Conservation (phyloP, 2,329 filamentous ascomycete species). For the Epicoccum nigrum region DNA sequence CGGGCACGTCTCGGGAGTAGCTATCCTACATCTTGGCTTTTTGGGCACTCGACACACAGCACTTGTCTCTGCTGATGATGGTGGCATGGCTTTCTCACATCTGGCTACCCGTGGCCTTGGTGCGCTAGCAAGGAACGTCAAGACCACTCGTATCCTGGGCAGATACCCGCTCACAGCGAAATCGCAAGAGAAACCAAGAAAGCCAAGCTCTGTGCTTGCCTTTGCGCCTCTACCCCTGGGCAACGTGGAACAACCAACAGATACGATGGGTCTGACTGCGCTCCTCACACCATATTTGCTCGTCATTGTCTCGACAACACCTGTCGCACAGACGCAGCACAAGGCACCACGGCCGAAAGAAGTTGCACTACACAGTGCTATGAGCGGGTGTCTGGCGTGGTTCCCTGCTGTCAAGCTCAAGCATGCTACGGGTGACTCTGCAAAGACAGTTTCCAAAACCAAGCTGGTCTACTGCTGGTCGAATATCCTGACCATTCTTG, state of each 20-base stretch:
- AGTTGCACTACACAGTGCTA: constrained; percentile 82
- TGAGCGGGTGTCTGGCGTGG: constrained; percentile 95
- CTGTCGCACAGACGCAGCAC: constrained; percentile 93
- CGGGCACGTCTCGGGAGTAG: constrained; percentile 78
- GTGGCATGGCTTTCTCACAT: constrained; percentile 98
- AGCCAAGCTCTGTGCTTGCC: constrained; percentile 92
- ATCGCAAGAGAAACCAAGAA: constrained; percentile 70
- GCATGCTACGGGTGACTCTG: constrained; percentile 68
- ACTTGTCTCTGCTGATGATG: constrained; percentile 90
- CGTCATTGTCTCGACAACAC: constrained; percentile 96
- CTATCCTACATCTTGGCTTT: constrained; percentile 91
- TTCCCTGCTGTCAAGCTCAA: constrained; percentile 96
- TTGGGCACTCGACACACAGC: constrained; percentile 92
- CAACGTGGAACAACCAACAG: constrained; percentile 89
- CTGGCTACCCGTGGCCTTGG: constrained; percentile 90
- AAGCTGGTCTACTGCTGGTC: constrained; percentile 99
- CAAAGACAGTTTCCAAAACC: constrained; percentile 73
- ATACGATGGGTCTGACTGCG: constrained; percentile 87
- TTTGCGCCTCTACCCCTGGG: constrained; percentile 90
- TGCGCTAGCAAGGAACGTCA: constrained; percentile 81
- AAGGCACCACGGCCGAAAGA: constrained; percentile 92
- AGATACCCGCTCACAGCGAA: constrained; percentile 78
- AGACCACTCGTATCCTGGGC: constrained; percentile 87
- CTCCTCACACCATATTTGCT: constrained; percentile 95
- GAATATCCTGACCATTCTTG: constrained; percentile 91